phyloP scores from a whole-genome alignment of 208 protist species.

The Trichomonas tenax region DNA sequence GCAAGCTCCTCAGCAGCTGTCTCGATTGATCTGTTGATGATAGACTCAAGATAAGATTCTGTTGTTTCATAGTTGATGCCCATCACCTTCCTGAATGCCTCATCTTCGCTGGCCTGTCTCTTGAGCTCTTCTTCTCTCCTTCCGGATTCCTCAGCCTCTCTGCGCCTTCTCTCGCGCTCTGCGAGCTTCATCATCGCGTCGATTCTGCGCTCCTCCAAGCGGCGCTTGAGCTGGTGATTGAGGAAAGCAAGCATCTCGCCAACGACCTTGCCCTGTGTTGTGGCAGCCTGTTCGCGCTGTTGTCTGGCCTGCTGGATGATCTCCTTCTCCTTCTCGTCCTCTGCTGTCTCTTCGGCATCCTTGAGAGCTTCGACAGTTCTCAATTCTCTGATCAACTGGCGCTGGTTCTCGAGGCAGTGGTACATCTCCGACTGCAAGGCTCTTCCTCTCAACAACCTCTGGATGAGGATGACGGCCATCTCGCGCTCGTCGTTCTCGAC shows the following conservation, averaged over 20 bases:
- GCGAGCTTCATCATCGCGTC: constrained; percentile 15
- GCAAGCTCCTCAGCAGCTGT: background rate
- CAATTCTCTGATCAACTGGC: background rate
- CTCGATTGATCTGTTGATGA: background rate
- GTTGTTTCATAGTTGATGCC: constrained; percentile 4
- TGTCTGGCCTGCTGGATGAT: background rate
- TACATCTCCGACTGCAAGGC: background rate
- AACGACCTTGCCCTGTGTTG: background rate
- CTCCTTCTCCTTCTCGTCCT: background rate
- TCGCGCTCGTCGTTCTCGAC: background rate
- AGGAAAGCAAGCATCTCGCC: background rate
- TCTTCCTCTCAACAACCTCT: background rate
- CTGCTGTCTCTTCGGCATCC: background rate
- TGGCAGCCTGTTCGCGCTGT: background rate
- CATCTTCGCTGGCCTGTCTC: background rate
- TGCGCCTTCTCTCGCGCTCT: background rate
- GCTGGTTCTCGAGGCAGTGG: background rate
- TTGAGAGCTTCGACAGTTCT: background rate
- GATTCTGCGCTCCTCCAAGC: background rate
- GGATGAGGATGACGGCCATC: background rate
- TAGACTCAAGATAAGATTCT: background rate
- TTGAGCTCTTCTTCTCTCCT: constrained; percentile 21
- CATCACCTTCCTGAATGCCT: background rate
- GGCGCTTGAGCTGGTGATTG: background rate
- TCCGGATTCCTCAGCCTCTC: constrained; percentile 11